These are phyloP conservation scores for Thelonectria blattea DNA, from an alignment of 2,329 filamentous ascomycete species.

Conservation along the genomic window DNA sequence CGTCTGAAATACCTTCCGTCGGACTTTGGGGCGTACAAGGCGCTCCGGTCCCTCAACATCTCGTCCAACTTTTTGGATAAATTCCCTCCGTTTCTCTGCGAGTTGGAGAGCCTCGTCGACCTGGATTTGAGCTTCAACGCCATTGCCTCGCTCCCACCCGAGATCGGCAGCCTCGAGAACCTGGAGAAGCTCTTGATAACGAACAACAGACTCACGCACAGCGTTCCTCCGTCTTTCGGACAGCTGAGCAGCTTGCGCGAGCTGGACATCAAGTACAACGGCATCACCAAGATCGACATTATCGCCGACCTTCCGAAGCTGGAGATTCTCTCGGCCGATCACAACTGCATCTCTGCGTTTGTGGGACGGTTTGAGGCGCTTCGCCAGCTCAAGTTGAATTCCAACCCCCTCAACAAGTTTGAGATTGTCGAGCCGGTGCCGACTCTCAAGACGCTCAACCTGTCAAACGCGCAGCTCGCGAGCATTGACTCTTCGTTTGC, in stretches of 20 bases:
- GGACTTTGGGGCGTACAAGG: conserved; percentile 82
- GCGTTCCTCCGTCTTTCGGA: conserved; percentile 75
- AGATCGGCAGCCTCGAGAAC: conserved; percentile 78
- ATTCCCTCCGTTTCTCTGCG: conserved; percentile 85
- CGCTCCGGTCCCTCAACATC: conserved; percentile 83
- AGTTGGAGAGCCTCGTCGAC: conserved; percentile 83
- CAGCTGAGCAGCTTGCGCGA: conserved; percentile 82
- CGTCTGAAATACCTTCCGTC: conserved; percentile 77
- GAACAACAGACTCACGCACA: conserved; percentile 84
- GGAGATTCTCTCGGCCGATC: conserved; percentile 87
- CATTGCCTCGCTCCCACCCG: conserved; percentile 76
- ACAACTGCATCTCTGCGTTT: conserved; percentile 92
- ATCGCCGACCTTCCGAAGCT: conserved; percentile 84
- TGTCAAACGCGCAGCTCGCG: conserved; percentile 89
- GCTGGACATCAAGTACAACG: conserved; percentile 93
- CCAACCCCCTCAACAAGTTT: conserved; percentile 94
- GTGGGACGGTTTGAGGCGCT: conserved; percentile 86
- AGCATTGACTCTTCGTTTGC: conserved; percentile 89
- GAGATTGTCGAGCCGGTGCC: conserved; percentile 79
- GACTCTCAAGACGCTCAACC: conserved; percentile 83
- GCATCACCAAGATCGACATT: conserved; percentile 85
- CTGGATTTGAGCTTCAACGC: conserved; percentile 97
- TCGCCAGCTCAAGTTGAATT: conserved; percentile 85
- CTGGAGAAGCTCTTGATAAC: conserved; percentile 93
- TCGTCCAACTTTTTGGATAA: conserved; percentile 90